Percentiles rank a stretch among this genome's conserved stretches.
These are phyloP conservation scores for Penicillium alfredii DNA, from an alignment of 495 filamentous ascomycete species.

Conservation along the genomic window DNA sequence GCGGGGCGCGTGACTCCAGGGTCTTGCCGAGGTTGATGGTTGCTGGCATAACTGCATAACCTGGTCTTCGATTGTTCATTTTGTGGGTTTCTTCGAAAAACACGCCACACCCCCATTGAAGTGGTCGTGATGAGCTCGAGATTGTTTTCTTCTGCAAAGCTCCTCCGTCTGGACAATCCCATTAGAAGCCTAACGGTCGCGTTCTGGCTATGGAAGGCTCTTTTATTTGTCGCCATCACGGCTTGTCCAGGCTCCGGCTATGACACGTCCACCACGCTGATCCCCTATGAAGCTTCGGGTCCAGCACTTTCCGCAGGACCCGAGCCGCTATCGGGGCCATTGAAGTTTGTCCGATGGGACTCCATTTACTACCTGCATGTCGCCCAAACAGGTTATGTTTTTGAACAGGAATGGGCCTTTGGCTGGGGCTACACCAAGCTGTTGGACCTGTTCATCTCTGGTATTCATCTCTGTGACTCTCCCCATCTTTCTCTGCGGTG, in stretches of 20 bases:
- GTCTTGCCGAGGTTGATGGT: too few relatives aligned
- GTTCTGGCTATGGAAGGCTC: constrained; percentile 61
- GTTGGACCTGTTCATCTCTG: constrained; percentile 39
- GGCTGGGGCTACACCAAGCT: constrained; percentile 58
- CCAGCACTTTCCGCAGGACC: constrained; percentile 8
- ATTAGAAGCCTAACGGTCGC: constrained; percentile 32
- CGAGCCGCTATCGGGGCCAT: constrained; percentile 20
- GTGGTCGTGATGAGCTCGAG: too few relatives aligned
- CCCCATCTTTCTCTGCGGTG: not conserved
- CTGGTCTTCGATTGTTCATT: too few relatives aligned
- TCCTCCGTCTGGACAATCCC: constrained; percentile 30
- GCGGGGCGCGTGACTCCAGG: too few relatives aligned
- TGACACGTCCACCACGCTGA: constrained; percentile 75
- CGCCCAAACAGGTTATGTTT: constrained; percentile 66
- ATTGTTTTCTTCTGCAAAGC: constrained; percentile 15
- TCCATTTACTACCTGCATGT: constrained; percentile 75
- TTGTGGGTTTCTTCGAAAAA: not conserved
- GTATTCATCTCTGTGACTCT: constrained; percentile 28
- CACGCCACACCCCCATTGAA: too few relatives aligned
- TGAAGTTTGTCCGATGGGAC: constrained; percentile 80
- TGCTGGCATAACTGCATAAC: too few relatives aligned
- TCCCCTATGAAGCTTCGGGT: constrained; percentile 30
- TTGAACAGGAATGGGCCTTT: constrained; percentile 98
- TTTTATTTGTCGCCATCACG: constrained; percentile 60
- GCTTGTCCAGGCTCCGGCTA: constrained; percentile 69